Percentiles rank a stretch among this genome's conserved stretches.
Conservation (phyloP, 495 filamentous ascomycete genomes). For the Jackrogersella minutella region DNA sequence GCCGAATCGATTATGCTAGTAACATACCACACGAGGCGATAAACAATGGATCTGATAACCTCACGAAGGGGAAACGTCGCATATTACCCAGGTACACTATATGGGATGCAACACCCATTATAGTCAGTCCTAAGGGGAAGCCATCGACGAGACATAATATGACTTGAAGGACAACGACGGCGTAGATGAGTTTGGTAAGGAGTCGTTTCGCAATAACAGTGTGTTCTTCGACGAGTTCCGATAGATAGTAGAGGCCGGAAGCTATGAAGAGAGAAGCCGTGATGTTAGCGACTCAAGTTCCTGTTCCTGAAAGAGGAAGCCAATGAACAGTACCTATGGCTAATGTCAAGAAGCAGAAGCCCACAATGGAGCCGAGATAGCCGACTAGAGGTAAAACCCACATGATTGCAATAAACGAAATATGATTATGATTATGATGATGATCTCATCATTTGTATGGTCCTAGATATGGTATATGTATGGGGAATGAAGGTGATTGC, state of each 20-base stretch:
- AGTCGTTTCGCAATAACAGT: slow-evolving; percentile 89
- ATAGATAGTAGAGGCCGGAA: slow-evolving; percentile 96
- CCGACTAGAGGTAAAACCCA: slow-evolving; percentile 92
- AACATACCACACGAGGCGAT: slow-evolving; percentile 77
- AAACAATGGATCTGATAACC: slow-evolving; percentile 88
- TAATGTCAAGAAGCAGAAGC: slow-evolving; percentile 91
- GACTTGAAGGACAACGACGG: slow-evolving; percentile 75
- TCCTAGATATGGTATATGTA: not conserved
- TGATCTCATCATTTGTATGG: slow-evolving; percentile 27
- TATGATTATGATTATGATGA: slow-evolving; percentile 12
- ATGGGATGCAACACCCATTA: slow-evolving; percentile 83
- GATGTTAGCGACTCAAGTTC: slow-evolving; percentile 17
- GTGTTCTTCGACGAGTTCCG: slow-evolving; percentile 96
- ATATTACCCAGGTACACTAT: slow-evolving; percentile 89
- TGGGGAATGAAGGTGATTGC: slow-evolving; percentile 8
- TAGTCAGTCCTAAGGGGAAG: slow-evolving; percentile 77
- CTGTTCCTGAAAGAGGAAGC: not conserved
- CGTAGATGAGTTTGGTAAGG: slow-evolving; percentile 84
- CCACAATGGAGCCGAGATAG: slow-evolving; percentile 84
- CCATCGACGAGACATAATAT: slow-evolving; percentile 81
- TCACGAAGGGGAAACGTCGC: slow-evolving; percentile 86
- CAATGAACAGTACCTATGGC: slow-evolving; percentile 74
- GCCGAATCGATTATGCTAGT: not conserved
- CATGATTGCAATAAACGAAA: slow-evolving; percentile 60
- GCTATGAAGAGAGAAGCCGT: slow-evolving; percentile 58